Conservation (phyloP, 2,329 filamentous ascomycete species). For the Microcyclospora tardicrescens region DNA sequence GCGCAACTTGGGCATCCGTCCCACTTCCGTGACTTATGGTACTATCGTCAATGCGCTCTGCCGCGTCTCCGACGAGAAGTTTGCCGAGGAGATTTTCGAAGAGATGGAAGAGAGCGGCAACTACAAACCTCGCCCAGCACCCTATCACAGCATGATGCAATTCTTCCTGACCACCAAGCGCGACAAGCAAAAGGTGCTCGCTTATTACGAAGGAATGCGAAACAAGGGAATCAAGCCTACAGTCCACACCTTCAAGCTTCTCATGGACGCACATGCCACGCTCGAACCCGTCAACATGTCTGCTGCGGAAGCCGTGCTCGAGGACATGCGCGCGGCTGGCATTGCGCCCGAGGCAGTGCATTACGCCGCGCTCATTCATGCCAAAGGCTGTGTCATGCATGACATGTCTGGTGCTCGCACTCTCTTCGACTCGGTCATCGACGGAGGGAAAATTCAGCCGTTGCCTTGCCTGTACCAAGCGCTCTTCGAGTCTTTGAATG, state of each 20-base stretch:
- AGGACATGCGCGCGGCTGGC: conserved; percentile 60
- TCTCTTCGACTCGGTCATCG: conserved; percentile 70
- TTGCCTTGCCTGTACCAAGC: conserved; percentile 90
- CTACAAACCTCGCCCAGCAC: conserved; percentile 93
- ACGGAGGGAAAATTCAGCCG: conserved; percentile 51
- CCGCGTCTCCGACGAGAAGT: conserved; percentile 93
- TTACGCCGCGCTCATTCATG: conserved; percentile 90
- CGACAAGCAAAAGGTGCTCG: conserved; percentile 82
- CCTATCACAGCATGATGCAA: conserved; percentile 99
- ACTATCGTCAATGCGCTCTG: conserved; percentile 97
- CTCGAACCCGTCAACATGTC: conserved; percentile 83
- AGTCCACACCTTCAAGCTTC: conserved; percentile 91
- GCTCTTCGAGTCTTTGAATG: conserved; percentile 92
- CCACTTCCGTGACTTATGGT: conserved; percentile 94
- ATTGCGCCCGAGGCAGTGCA: conserved; percentile 81
- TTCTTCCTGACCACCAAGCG: conserved; percentile 97
- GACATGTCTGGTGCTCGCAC: conserved; percentile 73
- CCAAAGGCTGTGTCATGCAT: conserved; percentile 84
- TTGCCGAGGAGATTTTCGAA: conserved; percentile 93
- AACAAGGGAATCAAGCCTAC: conserved; percentile 77
- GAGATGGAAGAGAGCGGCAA: conserved; percentile 99
- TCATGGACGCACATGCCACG: conserved; percentile 89
- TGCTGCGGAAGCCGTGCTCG: conserved; percentile 72
- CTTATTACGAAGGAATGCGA: conserved; percentile 92
- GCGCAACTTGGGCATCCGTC: conserved; percentile 81